Evolutionary conservation across 2,329 filamentous ascomycete genomes (phyloP).

Genomic region (Ophiocordyceps camponoti-rufipedis): DNA sequence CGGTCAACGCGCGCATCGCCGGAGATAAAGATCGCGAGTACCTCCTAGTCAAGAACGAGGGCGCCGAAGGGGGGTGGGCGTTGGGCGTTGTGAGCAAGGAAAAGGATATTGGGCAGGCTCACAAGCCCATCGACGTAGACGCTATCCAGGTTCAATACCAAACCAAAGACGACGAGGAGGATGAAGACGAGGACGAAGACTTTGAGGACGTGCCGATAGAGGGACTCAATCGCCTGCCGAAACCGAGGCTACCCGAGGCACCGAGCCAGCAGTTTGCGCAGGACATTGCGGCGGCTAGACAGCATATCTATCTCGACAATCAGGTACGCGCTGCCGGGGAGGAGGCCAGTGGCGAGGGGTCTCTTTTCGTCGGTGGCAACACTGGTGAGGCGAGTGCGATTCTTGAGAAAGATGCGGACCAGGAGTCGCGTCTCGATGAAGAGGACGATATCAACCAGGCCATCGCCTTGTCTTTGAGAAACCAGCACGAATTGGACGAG

Average conservation of each 20-base stretch:
- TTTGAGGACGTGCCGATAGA: slow-evolving; percentile 92
- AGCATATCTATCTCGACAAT: slow-evolving; percentile 10
- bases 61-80: slow-evolving; percentile 89
- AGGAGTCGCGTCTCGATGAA: slow-evolving; percentile 19
- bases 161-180: slow-evolving; percentile 42
- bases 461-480: slow-evolving; percentile 69
- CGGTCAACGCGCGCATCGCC: slow-evolving; percentile 48
- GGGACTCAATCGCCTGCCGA: slow-evolving; percentile 70
- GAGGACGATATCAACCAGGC: slow-evolving; percentile 55
- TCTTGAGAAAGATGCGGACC: slow-evolving; percentile 15
- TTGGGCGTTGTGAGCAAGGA: slow-evolving; percentile 80
- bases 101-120: slow-evolving; percentile 58
- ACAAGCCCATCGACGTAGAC: slow-evolving; percentile 89
- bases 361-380: slow-evolving; percentile 25
- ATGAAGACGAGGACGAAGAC: slow-evolving; percentile 48
- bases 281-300: slow-evolving; percentile 8
- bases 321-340: slow-evolving; percentile 9
- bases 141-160: slow-evolving; percentile 38
- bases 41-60: slow-evolving; percentile 87
- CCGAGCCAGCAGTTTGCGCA: slow-evolving; percentile 10
- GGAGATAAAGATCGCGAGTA: slow-evolving; percentile 87
- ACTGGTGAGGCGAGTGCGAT: slow-evolving; percentile 7
- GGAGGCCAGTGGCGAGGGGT: slow-evolving; percentile 25
- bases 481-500: slow-evolving; percentile 28
- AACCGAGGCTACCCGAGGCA: slow-evolving; percentile 13